Conservation (phyloP, 2,329 filamentous ascomycete species). For the Fusarium illudens region DNA sequence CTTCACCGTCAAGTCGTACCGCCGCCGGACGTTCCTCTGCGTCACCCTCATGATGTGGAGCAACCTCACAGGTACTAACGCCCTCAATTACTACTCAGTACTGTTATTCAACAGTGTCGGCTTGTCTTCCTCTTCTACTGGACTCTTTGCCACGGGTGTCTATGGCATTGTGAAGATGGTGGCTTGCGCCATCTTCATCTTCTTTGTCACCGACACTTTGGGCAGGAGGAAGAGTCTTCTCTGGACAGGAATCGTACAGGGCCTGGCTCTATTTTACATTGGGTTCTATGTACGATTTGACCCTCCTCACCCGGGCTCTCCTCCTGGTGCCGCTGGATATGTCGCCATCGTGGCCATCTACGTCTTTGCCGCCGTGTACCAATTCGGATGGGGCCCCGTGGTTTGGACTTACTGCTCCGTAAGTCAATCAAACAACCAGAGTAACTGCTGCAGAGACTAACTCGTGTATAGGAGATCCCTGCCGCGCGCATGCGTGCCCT, state of each 20-base stretch:
- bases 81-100: constrained; percentile 43
- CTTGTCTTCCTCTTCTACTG: constrained; percentile 6
- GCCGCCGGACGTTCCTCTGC: constrained; percentile 66
- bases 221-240: constrained; percentile 17
- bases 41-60: constrained; percentile 68
- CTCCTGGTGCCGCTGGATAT: constrained; percentile 3
- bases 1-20: constrained; percentile 64
- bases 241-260: constrained; percentile 19
- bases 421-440: not conserved
- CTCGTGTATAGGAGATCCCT: not conserved
- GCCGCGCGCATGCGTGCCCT: constrained; percentile 20
- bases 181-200: not conserved
- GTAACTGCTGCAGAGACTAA: not conserved
- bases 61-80: constrained; percentile 53
- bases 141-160: constrained; percentile 9
- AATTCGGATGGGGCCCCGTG: constrained; percentile 11
- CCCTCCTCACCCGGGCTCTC: not conserved
- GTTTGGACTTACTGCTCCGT: constrained; percentile 16
- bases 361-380: not conserved
- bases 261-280: constrained; percentile 16
- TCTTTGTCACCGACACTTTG: constrained; percentile 9
- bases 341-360: constrained; percentile 8
- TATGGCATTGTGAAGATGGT: constrained; percentile 16
- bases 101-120: constrained; percentile 13
- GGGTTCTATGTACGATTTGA: constrained; percentile 17